Base-by-base conservation (phyloP, 306 rosid genomes). In the Lupinus albus region DNA sequence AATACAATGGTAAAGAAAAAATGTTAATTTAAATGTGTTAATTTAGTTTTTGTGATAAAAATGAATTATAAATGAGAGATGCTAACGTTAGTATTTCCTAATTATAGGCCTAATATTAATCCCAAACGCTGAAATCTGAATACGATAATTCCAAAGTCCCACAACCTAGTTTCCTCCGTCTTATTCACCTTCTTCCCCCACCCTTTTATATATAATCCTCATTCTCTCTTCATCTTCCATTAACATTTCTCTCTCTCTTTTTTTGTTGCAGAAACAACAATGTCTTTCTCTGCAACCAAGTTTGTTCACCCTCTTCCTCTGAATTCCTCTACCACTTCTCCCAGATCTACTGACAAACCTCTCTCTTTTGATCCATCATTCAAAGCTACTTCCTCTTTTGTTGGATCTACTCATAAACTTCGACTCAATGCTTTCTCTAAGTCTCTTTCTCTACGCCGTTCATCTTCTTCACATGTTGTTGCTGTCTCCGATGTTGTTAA, bases 81-180 rank as follows among this genome's bases (percentile, higher is more conserved):
- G n/a, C n/a, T n/a, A n/a, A n/a, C n/a, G n/a, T n/a, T n/a, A 47
- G 41, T 13, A 6, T 0, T 25, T 14, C 67, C 45, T 35, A 4
- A 44, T 45, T 8, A 0, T 42, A 71, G 8, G 21, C 70, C 2
- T 7, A 36, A 39, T 9, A 39, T 39, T 39, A 39, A 39, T 39
- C 13, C 72, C 54, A 73, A 73, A 74, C 42, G 67, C 70, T 45
- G 44, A n/a, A 74, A 35, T 62, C 70, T 45, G 44, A 51, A 44
- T 84, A 61, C 96, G 97, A 81, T 79, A 51, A 80, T 78, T 88
- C 45, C 91, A 78, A 86, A 78, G 88, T 49, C 30, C 14, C 75
- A 46, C 54, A 66, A 68, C 83, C 81, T 94, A 52, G 96, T 82
- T 67, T 67, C 46, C 90, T 93, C 96, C 99, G 97, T 83, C 82